Percentiles rank a stretch among this genome's conserved stretches.
Conservation (phyloP, 2,329 filamentous ascomycete genomes). For the Parascedosporium putredinis region DNA sequence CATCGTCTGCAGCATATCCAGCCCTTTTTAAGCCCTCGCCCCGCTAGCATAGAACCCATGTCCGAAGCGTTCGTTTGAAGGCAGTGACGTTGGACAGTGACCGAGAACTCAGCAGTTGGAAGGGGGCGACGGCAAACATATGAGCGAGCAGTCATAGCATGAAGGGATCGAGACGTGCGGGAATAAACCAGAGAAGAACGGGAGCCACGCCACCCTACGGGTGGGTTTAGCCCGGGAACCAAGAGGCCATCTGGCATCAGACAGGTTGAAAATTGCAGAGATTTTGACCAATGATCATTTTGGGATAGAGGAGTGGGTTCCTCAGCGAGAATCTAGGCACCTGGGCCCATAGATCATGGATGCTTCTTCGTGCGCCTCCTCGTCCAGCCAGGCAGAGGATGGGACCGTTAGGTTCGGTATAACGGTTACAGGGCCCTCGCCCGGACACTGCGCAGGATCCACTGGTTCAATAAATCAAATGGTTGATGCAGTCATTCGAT, state of each 20-base stretch:
- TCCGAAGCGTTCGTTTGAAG: not conserved
- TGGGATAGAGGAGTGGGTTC: not conserved
- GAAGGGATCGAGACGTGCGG: no score
- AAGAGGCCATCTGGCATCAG: not conserved
- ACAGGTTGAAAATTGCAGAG: constrained; percentile 4
- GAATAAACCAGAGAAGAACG: no score
- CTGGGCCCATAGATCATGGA: not conserved
- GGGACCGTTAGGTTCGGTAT: no score
- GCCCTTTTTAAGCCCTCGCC: not conserved
- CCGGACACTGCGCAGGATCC: not conserved
- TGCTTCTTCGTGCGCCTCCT: not conserved
- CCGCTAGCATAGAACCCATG: not conserved
- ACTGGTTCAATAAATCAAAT: no score
- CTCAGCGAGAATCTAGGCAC: not conserved
- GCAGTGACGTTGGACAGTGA: not conserved
- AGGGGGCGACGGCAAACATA: no score
- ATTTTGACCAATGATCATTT: constrained; percentile 4
- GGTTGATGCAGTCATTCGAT: no score
- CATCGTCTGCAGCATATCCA: not conserved
- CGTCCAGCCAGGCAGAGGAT: no score
- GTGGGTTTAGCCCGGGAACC: no score
- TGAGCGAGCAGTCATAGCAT: no score
- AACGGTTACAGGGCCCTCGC: no score
- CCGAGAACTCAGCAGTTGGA: no score
- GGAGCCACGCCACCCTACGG: no score